Evolutionary conservation across 345 rosid species (phyloP), one percentile per base, ranked within the genome.

Genomic region (Populus simonii): DNA sequence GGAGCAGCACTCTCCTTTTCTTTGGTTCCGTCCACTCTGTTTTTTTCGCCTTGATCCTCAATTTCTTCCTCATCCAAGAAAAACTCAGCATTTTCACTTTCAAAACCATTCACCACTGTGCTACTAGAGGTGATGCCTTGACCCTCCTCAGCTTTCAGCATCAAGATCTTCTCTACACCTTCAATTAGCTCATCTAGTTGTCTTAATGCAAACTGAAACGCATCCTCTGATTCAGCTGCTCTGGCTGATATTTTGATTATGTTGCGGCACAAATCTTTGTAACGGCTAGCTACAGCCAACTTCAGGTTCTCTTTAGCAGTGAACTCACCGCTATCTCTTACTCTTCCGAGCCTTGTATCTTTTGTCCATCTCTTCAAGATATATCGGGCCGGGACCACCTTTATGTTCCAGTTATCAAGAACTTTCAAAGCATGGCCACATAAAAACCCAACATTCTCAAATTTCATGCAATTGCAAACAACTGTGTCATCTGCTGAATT

Each of bases 331-430:
- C 27, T 68, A 63, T 35, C 71, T 72, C 59, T 35, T 25, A 39
- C 29, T 67, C 67, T 36, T 20, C 74, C 74, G 16, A 67, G 55
- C 78, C 78, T 82, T 43, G 87, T 85, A 71, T 77, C 82, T 62
- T 80, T 85, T 35, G 81, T 79, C 88, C 86, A 87, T 71, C 87
- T 81, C 73, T 81, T 84, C 71, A 79, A 72, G 12, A 88, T 82
- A 81, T 86, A 84, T 66, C 17, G 82, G 5, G 79, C 79, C 8
- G 84, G 89, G 13, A 81, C 61, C 76, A 84, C 80, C 70, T 78
- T 78, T 75, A 80, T 82, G 74, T 80, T 83, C 79, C 81, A 74
- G 43, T 78, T 53, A 71, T 82, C 86, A 51, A 86, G 78, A 63
- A 86, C 86, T 80, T 80, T 74, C 66, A 85, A 18, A 15, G 78